phyloP scores from a whole-genome alignment of 345 rosid species.

The Aethionema arabicum region DNA sequence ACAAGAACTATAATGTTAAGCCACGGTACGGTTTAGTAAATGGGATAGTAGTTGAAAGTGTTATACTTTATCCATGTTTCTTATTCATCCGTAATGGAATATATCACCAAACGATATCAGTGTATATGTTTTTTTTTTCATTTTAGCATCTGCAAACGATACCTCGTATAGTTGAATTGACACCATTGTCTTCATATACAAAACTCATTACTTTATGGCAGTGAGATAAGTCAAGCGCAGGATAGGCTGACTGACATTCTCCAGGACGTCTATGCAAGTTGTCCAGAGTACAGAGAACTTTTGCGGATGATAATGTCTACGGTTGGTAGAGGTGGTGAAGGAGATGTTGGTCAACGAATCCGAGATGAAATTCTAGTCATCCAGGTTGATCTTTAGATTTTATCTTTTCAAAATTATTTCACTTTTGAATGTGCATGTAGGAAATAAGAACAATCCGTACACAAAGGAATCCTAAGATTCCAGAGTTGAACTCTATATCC shows the following conservation, averaged over 20 bases:
- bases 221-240: constrained; percentile 97
- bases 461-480: constrained; percentile 11
- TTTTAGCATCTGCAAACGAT: constrained; percentile 16
- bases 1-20: constrained; percentile 97
- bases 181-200: constrained; percentile 7
- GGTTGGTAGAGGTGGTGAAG: constrained; percentile 99
- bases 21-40: constrained; percentile 64
- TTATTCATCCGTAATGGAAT: constrained; percentile 6
- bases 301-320: constrained; percentile 87
- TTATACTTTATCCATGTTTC: constrained; percentile 7
- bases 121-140: constrained; percentile 7
- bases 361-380: constrained; percentile 96
- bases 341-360: constrained; percentile 99
- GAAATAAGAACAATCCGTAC: constrained; percentile 1
- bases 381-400: constrained; percentile 58
- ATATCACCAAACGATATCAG: constrained; percentile 9
- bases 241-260: constrained; percentile 87
- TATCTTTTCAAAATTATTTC: not conserved
- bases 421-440: constrained; percentile 15
- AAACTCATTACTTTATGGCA: constrained; percentile 39
- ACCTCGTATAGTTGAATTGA: constrained; percentile 8
- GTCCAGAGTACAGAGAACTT: constrained; percentile 72
- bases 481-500: constrained; percentile 8
- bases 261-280: constrained; percentile 54
- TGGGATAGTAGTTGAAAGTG: constrained; percentile 24